Evolutionary conservation across 495 filamentous ascomycete species (phyloP).

Genomic region (Penicillium fimorum): DNA sequence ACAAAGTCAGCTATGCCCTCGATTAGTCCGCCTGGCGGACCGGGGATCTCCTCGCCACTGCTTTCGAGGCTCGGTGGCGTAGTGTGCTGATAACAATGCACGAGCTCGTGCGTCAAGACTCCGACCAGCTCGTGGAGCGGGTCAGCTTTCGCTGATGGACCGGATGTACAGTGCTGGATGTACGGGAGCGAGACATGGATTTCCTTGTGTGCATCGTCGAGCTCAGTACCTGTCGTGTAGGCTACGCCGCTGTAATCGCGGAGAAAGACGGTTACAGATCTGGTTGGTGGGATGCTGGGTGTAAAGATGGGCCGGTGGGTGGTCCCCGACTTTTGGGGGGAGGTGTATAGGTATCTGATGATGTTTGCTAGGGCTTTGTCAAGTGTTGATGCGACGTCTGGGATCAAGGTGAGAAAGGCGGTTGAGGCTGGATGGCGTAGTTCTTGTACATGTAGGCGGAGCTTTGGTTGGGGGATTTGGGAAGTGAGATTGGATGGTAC

Average conservation of each 20-base stretch:
- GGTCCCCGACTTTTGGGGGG: conserved; percentile 19
- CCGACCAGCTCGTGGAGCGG: conserved; percentile 68
- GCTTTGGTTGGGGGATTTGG: conserved; percentile 52
- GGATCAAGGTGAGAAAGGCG: conserved; percentile 60
- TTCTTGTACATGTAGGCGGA: conserved; percentile 70
- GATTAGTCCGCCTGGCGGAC: conserved; percentile 71
- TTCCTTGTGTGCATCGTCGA: conserved; percentile 90
- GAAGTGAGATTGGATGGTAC: background rate
- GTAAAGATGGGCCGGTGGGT: conserved; percentile 19
- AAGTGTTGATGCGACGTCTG: conserved; percentile 57
- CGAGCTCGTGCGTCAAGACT: conserved; percentile 87
- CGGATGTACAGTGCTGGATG: conserved; percentile 52
- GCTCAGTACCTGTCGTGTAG: conserved; percentile 78
- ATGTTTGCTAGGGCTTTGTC: conserved; percentile 62
- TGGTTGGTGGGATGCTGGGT: conserved; percentile 51
- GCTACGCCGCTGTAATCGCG: conserved; percentile 78
- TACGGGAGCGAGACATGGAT: conserved; percentile 86
- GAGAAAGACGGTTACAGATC: conserved; percentile 86
- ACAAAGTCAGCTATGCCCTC: conserved; percentile 97
- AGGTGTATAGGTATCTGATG: conserved; percentile 61
- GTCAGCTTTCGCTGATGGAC: conserved; percentile 21
- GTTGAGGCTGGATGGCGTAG: conserved; percentile 60
- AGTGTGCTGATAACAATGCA: conserved; percentile 92
- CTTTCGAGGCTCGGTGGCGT: conserved; percentile 41
- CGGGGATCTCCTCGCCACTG: conserved; percentile 15